phyloP scores from a whole-genome alignment of 768 basidiomycete genomes.

The Suillus brevipes region DNA sequence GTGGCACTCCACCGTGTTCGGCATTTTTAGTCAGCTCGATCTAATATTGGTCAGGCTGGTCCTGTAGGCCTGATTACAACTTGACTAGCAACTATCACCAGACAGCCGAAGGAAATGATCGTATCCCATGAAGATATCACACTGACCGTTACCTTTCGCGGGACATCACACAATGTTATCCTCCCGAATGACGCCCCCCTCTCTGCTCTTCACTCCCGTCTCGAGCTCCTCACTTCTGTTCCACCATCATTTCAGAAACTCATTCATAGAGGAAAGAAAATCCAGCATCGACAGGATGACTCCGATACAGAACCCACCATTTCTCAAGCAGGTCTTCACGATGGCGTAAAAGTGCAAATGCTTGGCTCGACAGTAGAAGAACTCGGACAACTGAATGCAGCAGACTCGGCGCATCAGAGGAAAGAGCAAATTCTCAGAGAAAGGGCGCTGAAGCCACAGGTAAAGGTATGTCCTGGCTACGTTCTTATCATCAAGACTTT shows the following conservation, averaged over 20 bases:
- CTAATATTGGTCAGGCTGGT: neutral
- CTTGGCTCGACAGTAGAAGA: constrained; percentile 65
- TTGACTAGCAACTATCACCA: neutral
- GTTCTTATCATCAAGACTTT: neutral
- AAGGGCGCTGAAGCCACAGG: constrained; percentile 54
- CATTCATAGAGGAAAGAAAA: constrained; percentile 67
- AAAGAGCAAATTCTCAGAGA: constrained; percentile 60
- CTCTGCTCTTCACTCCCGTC: constrained; percentile 44
- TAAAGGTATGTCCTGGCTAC: constrained; percentile 45
- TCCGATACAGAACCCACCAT: constrained; percentile 32
- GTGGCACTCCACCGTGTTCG: neutral
- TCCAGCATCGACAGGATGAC: constrained; percentile 16
- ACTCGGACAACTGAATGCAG: constrained; percentile 50
- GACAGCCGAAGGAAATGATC: neutral
- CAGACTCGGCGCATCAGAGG: constrained; percentile 57
- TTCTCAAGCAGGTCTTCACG: constrained; percentile 54
- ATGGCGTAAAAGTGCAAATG: constrained; percentile 69
- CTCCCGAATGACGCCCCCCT: constrained; percentile 53
- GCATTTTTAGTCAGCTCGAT: neutral
- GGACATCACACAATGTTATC: constrained; percentile 46
- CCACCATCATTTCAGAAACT: constrained; percentile 70
- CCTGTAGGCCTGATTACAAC: neutral
- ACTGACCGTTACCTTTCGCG: constrained; percentile 46
- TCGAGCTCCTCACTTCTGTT: constrained; percentile 67
- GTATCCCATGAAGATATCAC: constrained; percentile 13